Evolutionary conservation across 1,284 basidiomycete genomes (phyloP), one percentile per base, ranked within the genome.

Genomic region (Cystobasidium sp.): DNA sequence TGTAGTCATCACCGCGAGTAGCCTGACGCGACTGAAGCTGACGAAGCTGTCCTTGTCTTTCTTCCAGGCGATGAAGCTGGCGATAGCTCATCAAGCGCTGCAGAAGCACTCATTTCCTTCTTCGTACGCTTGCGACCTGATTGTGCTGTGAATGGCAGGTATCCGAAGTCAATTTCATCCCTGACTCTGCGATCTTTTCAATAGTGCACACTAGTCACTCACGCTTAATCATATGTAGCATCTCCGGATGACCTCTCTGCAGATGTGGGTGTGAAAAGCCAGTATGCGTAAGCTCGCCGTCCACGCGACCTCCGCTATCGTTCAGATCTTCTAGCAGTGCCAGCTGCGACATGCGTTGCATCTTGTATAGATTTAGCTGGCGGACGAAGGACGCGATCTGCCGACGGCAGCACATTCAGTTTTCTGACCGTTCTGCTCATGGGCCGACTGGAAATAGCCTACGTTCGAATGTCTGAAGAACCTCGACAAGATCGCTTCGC

Each of bases 331-430:
- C 70, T 1, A 73, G 70, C 24, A 73, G 43, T n/a, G 70, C 70
- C 8, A 73, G 70, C 63, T 73, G 70, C 31, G 70, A 66, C 70
- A 73, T 73, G 51, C 70, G 70, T 43, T 46, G 39, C 70, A 73
- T 73, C 52, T 73, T 73, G 59, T 73, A 73, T 8, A 73, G 44
- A 43, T 73, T 66, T 0, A 73, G 22, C 22, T 73, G 70, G 5
- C 70, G 70, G 41, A 73, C 47, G 62, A 73, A 73, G 22, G 70
- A 73, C 3, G 70, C 70, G 44, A 66, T 59, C 70, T 73, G 69
- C 20, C 8, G 12, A 46, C 8, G 6, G 39, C 5, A 61, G 20
- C 47, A n/a, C 12, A 61, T 16, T 65, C 6, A 51, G 62, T 37
- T n/a, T n/a, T 49, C 43, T 18, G 24, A 22, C 20, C 9, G 24